These are phyloP conservation scores for Volutella citrinella DNA, from an alignment of 2,329 filamentous ascomycete genomes.

Conservation along the genomic window DNA sequence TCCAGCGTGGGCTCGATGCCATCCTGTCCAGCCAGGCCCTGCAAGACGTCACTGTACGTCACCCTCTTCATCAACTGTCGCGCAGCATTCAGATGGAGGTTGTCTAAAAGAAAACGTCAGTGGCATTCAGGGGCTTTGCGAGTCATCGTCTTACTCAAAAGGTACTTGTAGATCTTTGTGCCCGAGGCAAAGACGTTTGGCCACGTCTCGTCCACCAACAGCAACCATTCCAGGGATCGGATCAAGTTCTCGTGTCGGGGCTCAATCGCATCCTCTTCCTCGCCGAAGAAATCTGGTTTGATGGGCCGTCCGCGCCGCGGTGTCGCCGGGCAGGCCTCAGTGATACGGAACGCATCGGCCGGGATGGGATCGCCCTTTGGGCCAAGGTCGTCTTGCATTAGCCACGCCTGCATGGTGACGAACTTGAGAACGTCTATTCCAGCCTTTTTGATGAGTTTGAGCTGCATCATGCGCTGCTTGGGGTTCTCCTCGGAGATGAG, in stretches of 20 bases:
- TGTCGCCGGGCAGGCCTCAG: slow-evolving; percentile 38
- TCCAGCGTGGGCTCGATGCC: slow-evolving; percentile 36
- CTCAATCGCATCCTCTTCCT: slow-evolving; percentile 51
- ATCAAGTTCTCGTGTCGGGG: slow-evolving; percentile 70
- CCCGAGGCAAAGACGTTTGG: slow-evolving; percentile 66
- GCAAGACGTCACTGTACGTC: slow-evolving; percentile 46
- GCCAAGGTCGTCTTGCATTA: slow-evolving; percentile 50
- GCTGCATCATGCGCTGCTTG: slow-evolving; percentile 62
- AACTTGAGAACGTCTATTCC: slow-evolving; percentile 71
- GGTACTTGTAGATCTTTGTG: slow-evolving; percentile 74
- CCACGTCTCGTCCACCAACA: slow-evolving; percentile 71
- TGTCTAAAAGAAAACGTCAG: slow-evolving; percentile 40
- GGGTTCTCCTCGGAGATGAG: slow-evolving; percentile 69
- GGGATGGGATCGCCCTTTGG: slow-evolving; percentile 29
- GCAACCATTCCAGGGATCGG: slow-evolving; percentile 79
- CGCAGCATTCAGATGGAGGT: slow-evolving; percentile 52
- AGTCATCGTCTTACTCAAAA: slow-evolving; percentile 80
- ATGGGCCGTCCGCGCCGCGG: slow-evolving; percentile 57
- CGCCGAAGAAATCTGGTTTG: slow-evolving; percentile 67
- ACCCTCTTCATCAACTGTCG: slow-evolving; percentile 52
- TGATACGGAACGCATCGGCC: slow-evolving; percentile 47
- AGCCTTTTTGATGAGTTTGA: slow-evolving; percentile 73
- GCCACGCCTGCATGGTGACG: slow-evolving; percentile 62
- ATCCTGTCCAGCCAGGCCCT: slow-evolving; percentile 35
- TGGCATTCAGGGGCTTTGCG: no score